phyloP scores from a whole-genome alignment of 1,139 yeast genomes.

The Yamadazyma jaroonii region DNA sequence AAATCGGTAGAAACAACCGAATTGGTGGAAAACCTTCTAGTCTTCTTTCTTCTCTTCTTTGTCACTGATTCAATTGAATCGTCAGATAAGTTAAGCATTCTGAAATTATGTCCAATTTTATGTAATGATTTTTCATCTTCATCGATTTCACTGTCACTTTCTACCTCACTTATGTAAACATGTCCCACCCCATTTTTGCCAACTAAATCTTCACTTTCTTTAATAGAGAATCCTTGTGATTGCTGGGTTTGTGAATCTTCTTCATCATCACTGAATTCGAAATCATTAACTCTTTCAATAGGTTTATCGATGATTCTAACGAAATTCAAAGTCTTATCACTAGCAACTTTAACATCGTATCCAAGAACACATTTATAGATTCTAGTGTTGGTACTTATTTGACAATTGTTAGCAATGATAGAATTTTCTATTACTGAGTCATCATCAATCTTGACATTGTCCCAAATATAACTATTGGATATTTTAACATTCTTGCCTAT shows the following conservation, averaged over 20 bases:
- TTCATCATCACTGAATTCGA: constrained; percentile 25
- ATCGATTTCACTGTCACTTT: constrained; percentile 33
- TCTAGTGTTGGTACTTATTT: constrained; percentile 48
- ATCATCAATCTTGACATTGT: constrained; percentile 70
- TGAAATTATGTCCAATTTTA: constrained; percentile 22
- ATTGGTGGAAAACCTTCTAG: constrained; percentile 36
- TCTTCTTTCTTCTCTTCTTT: constrained; percentile 27
- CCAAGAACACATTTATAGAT: constrained; percentile 76
- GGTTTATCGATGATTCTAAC: constrained; percentile 53
- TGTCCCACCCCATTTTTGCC: constrained; percentile 63
- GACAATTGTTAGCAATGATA: constrained; percentile 65
- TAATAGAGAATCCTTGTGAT: constrained; percentile 2
- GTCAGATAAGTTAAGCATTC: constrained; percentile 70
- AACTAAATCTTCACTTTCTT: constrained; percentile 27
- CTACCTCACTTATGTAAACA: constrained; percentile 51
- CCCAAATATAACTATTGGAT: constrained; percentile 83
- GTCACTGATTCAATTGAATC: constrained; percentile 67
- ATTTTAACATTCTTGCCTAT: constrained; percentile 78
- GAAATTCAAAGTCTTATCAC: constrained; percentile 42
- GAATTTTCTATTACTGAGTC: constrained; percentile 55
- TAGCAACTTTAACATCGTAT: constrained; percentile 64
- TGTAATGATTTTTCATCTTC: constrained; percentile 27
- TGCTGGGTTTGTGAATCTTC: constrained; percentile 18
- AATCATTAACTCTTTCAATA: constrained; percentile 29
- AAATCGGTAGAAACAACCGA: constrained; percentile 41